Base-by-base conservation (phyloP, 2,329 filamentous ascomycete genomes). In the Malbranchea zuffiana region DNA sequence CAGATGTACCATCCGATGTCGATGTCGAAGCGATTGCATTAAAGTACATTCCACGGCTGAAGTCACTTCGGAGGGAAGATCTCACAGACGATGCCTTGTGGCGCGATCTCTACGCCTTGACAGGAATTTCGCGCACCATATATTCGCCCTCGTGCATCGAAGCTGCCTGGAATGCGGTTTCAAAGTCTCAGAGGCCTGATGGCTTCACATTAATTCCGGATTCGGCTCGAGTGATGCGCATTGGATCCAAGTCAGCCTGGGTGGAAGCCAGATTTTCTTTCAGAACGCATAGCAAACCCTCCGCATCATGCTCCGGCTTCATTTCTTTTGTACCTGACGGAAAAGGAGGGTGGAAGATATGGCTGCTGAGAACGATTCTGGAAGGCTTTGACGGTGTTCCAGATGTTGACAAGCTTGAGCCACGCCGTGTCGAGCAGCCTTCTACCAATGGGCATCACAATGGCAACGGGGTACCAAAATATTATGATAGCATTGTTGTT, bases 401-500 rank as follows among this genome's bases (percentile, higher is more conserved):
- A 13, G 38, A 50, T 32, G 43, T 51, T 16, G 47, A 52, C 31
- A 27, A 27, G 5, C 39, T 50, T 13, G 35, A 35, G 12, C 31
- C 41, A 6, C 10, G 16, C 2, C n/a, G n/a, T n/a, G 16, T 28
- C 10, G 21, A 13, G 20, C 3, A 28, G 17, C 13, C 16, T 10
- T 5, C 20, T 32, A 13, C 13, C 37, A 19, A 23, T 18, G 19
- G 23, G 15, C 23, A 20, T n/a, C 24, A 32, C 15, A 16, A 35
- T 12, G 21, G 7, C 23, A 31, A 29, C 11, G 27, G 30, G 15
- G 17, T 5, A 25, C 12, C 27, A 7, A 12, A 34, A 17, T 21
- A 45, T n/a, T 52, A 53, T 45, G 56, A 56, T 16, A 52, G 45
- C 16, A 41, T 60, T 11, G 40, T 61, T 8, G 47, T 59, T 21